Evolutionary conservation across 2,329 filamentous ascomycete genomes (phyloP).

Genomic region (Thelonectria rubi): DNA sequence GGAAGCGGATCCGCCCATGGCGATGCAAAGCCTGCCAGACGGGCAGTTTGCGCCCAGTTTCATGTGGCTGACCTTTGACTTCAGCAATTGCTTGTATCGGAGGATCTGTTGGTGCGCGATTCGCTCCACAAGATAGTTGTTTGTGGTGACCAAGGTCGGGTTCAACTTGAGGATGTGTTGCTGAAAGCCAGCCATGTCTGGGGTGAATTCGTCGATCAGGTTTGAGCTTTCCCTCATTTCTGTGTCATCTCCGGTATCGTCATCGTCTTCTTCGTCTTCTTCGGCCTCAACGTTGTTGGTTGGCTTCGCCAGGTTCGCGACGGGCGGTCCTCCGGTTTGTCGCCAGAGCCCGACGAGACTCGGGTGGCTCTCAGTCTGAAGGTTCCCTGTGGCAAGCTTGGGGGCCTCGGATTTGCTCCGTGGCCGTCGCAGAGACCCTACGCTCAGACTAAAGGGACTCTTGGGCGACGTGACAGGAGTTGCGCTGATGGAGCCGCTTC

Average conservation of each 20-base stretch:
- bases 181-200: slow-evolving; percentile 70
- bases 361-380: slow-evolving; percentile 50
- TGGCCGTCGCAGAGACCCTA: slow-evolving; percentile 62
- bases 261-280: slow-evolving; percentile 66
- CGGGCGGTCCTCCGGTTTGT: slow-evolving; percentile 62
- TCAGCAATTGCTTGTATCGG: slow-evolving; percentile 81
- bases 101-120: slow-evolving; percentile 83
- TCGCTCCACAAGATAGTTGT: slow-evolving; percentile 76
- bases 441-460: slow-evolving; percentile 57
- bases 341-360: slow-evolving; percentile 62
- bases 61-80: slow-evolving; percentile 74
- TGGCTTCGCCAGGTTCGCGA: slow-evolving; percentile 56
- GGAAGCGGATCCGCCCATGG: slow-evolving; percentile 71
- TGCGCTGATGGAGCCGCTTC: slow-evolving; percentile 68
- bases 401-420: slow-evolving; percentile 65
- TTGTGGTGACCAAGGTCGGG: slow-evolving; percentile 67
- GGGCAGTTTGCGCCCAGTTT: slow-evolving; percentile 68
- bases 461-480: slow-evolving; percentile 63
- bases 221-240: slow-evolving; percentile 71
- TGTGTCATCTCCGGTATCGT: slow-evolving; percentile 63
- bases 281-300: slow-evolving; percentile 43
- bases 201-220: slow-evolving; percentile 72
- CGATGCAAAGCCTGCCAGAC: slow-evolving; percentile 70
- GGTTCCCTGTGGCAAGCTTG: slow-evolving; percentile 47
- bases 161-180: slow-evolving; percentile 78